A percentile compares a stretch with the other conserved stretches of the same genome.
Conservation (phyloP, 345 rosid genomes). For the Gossypium longicalyx region DNA sequence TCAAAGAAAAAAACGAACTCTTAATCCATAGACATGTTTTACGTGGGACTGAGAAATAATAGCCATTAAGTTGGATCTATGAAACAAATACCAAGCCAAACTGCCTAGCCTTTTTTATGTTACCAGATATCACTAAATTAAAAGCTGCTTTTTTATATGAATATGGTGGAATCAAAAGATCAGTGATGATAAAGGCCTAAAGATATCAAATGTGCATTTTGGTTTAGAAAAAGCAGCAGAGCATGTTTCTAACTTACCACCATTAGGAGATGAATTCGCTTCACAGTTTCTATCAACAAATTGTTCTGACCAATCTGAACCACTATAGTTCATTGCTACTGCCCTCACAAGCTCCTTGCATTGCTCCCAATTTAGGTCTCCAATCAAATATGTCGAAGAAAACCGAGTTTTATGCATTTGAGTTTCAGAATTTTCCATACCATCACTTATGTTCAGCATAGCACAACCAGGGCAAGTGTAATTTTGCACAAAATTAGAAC, state of each 20-base stretch:
- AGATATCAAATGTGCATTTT: background rate
- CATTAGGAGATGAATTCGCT: conserved; percentile 17
- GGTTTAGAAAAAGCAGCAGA: background rate
- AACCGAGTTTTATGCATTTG: conserved; percentile 12
- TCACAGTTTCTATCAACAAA: conserved; percentile 26
- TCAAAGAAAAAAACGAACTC: background rate
- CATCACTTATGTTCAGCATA: background rate
- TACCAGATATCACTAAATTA: background rate
- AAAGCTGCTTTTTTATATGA: background rate
- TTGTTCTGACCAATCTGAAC: conserved; percentile 20
- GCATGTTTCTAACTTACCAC: conserved; percentile 30
- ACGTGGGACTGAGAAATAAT: background rate
- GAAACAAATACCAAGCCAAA: background rate
- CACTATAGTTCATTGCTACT: conserved; percentile 43
- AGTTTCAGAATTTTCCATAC: conserved; percentile 13
- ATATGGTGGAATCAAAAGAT: background rate
- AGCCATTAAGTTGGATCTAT: background rate
- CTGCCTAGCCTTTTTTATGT: background rate
- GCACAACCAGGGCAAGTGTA: conserved; percentile 37
- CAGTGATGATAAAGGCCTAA: background rate
- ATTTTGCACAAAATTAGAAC: conserved; percentile 35
- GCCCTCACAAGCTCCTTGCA: conserved; percentile 43
- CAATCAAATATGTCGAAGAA: conserved; percentile 26
- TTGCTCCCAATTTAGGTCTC: conserved; percentile 50
- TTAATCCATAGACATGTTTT: background rate